Base-by-base conservation (phyloP, 441 rosid species). In the Pelargonium australe region DNA sequence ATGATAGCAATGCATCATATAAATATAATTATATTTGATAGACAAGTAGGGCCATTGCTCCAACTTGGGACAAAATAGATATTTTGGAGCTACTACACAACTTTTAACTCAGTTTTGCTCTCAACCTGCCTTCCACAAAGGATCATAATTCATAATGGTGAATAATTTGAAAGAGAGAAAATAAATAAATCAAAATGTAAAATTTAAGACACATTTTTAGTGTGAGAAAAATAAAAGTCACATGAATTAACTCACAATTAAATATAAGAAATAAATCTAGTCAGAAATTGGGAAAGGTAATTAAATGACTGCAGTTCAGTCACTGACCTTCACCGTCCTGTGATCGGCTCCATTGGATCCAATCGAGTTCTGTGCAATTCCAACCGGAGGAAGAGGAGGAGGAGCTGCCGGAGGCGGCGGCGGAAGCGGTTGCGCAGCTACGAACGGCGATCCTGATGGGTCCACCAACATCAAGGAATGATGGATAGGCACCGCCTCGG, bases 321-420 rank as follows among this genome's bases (percentile, higher is more conserved):
- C 8, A 72, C 84, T 81, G 12, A 92, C 98, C 97, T 90, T 87
- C 53, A 79, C 73, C 64, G 67, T 68, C 78, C 80, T 82, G 63
- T 88, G 94, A 65, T 83, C 73, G 40, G 53, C 31, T 2, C 95
- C 96, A 71, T 84, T 86, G 51, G 97, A 89, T 55, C 87, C 96
- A 76, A 79, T 83, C 44, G 96, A 87, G 65, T 85, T 81, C 70
- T 84, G 95, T 37, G 81, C 77, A 57, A 76, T 75, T 53, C 64
- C 75, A 28, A 51, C 67, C 14, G 34, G 55, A 47, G 53, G 66
- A 16, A 68, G 44, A n/a, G 70, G 62, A 17, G 16, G 41, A 10
- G 47, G 55, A 1, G 67, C 69, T 3, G 69, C 71, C 11, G 72
- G 81, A 20, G 68, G 70, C 3, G 66, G 69, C 0, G 73, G 71